Evolutionary conservation across 345 rosid species (phyloP), one percentile per base, ranked within the genome.

Genomic region (Linum usitatissimum): DNA sequence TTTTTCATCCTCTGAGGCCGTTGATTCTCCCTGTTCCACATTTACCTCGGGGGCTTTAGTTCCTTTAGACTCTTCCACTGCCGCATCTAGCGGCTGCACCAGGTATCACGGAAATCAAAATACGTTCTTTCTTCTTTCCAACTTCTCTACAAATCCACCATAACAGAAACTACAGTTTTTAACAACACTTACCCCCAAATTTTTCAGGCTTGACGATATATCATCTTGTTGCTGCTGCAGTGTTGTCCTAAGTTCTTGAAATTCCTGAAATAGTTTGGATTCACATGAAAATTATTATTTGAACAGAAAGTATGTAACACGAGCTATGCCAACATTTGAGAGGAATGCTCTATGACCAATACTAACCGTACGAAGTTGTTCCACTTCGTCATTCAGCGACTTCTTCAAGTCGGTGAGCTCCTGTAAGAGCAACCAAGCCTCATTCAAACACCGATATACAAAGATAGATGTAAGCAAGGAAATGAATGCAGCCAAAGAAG

Each of bases 191-290:
- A 88, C 96, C 73, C 92, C 96, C 34, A 88, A 73, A 73, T 75
- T 82, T 69, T 77, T 78, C 49, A 88, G 67, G 78, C 84, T 88
- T 30, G 83, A 69, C 0, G 88, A 54, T 57, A 84, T 88, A 76
- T 88, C 93, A 55, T 86, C 93, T 72, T 86, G 96, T 39, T 86
- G 96, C 70, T 88, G 96, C 71, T 84, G 86, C 18, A 88, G 81
- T 53, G 88, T 86, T 55, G 62, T 81, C 68, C 83, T 84, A 65
- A 88, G 79, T 19, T 82, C 90, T 81, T 84, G 81, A 68, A 86
- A 88, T 71, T 88, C 96, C 93, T 45, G 51, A 10, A 6, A 15
- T 88, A 51, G 3, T 63, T 66, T 64, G 34, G 61, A 49, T 58
- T 18, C 18, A 1, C 0, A 21, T 12, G 23, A 40, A 3, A 31